These are phyloP conservation scores for Alternaria triticimaculans DNA, from an alignment of 2,329 filamentous ascomycete species.

Conservation along the genomic window DNA sequence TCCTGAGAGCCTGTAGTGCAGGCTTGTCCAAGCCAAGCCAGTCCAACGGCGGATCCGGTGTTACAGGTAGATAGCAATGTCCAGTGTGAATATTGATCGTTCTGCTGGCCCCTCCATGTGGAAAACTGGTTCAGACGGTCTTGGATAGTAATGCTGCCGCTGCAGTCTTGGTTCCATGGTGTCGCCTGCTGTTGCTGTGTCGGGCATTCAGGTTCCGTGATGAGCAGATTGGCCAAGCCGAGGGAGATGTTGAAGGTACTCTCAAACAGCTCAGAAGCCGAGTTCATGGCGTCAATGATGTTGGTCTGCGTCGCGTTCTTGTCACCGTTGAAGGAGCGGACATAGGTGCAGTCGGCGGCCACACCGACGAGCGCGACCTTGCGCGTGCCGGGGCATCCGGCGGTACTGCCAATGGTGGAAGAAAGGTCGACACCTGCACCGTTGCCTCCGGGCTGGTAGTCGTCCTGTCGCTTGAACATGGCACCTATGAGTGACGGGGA, in stretches of 20 bases:
- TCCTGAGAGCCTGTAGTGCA: slow-evolving; percentile 68
- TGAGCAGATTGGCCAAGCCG: slow-evolving; percentile 83
- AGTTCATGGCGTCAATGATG: slow-evolving; percentile 83
- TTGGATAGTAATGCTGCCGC: slow-evolving; percentile 67
- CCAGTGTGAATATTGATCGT: slow-evolving; percentile 91
- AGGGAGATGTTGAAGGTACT: slow-evolving; percentile 93
- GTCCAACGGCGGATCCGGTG: slow-evolving; percentile 82
- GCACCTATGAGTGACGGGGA: slow-evolving; percentile 68
- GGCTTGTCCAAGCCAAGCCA: slow-evolving; percentile 91
- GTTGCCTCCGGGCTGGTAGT: slow-evolving; percentile 73
- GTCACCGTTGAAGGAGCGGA: slow-evolving; percentile 74
- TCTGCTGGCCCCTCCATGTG: slow-evolving; percentile 78
- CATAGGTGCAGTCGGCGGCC: slow-evolving; percentile 92
- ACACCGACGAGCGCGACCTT: slow-evolving; percentile 92
- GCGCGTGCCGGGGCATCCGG: slow-evolving; percentile 87
- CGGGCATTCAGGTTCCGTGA: slow-evolving; percentile 78
- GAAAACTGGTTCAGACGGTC: slow-evolving; percentile 88
- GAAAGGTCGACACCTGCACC: slow-evolving; percentile 80
- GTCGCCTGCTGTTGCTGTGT: slow-evolving; percentile 69
- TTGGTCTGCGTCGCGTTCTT: slow-evolving; percentile 71
- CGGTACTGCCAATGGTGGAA: slow-evolving; percentile 77
- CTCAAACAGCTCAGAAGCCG: slow-evolving; percentile 87
- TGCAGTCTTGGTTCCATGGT: slow-evolving; percentile 85
- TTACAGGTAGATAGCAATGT: slow-evolving; percentile 83
- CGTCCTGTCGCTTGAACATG: slow-evolving; percentile 73